phyloP scores from a whole-genome alignment of 192 early-diverging fungal genomes.

The Mortierella alpina region DNA sequence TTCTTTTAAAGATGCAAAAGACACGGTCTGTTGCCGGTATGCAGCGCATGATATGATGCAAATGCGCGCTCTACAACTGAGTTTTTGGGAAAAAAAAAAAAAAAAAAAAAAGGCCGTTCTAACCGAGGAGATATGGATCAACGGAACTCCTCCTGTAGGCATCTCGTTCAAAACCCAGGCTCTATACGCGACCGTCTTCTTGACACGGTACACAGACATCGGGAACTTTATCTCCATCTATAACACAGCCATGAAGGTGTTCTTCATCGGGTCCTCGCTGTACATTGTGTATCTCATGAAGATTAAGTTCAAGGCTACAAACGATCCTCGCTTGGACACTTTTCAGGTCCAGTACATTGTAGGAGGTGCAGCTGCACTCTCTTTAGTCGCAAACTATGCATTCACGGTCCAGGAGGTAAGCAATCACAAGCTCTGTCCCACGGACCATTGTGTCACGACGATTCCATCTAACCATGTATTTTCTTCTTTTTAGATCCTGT shows the following conservation, averaged over 20 bases:
- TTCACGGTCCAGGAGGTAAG: constrained; percentile 79
- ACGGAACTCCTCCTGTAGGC: constrained; percentile 66
- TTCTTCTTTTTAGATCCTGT: constrained; percentile 76
- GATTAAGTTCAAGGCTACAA: constrained; percentile 85
- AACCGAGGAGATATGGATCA: not conserved
- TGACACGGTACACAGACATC: constrained; percentile 95
- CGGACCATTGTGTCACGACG: not conserved
- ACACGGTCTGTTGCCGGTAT: constrained; percentile 89
- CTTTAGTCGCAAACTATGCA: constrained; percentile 79
- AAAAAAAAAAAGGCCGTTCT: not conserved
- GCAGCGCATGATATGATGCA: not conserved
- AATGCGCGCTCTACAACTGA: too few relatives aligned
- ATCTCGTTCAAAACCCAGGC: constrained; percentile 98
- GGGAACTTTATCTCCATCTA: constrained; percentile 82
- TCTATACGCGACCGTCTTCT: constrained; percentile 91
- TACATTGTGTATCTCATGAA: constrained; percentile 96
- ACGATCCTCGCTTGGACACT: constrained; percentile 94
- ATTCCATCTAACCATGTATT: too few relatives aligned
- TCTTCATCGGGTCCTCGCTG: constrained; percentile 87
- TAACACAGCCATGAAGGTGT: constrained; percentile 95
- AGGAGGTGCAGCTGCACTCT: constrained; percentile 73
- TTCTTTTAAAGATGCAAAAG: constrained; percentile 91
- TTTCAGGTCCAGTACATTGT: constrained; percentile 91
- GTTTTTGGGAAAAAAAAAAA: not conserved
- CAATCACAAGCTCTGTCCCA: not conserved